Evolutionary conservation across 2,329 filamentous ascomycete genomes (phyloP).

Genomic region (Onygena corvina): DNA sequence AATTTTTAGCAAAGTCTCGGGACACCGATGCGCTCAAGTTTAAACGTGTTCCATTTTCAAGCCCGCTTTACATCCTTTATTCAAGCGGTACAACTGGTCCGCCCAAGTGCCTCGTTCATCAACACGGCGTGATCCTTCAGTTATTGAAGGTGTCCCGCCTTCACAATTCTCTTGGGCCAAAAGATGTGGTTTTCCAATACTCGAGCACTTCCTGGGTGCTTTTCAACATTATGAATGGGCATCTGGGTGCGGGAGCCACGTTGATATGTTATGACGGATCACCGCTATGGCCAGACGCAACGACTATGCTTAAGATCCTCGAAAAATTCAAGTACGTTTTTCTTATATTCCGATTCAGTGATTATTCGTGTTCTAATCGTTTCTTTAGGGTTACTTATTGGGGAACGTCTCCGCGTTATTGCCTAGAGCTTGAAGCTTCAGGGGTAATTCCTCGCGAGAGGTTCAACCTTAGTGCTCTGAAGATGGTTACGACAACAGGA

Average conservation of each 20-base stretch:
- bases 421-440: constrained; percentile 33
- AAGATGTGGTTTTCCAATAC: constrained; percentile 37
- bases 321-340: constrained; percentile 22
- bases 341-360: neutral
- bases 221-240: constrained; percentile 36
- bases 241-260: constrained; percentile 29
- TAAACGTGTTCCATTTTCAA: constrained; percentile 29
- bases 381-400: constrained; percentile 29
- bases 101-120: constrained; percentile 38
- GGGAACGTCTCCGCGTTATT: constrained; percentile 35
- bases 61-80: constrained; percentile 36
- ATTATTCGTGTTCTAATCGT: neutral
- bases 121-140: constrained; percentile 34
- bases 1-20: constrained; percentile 25
- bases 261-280: constrained; percentile 33
- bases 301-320: constrained; percentile 27
- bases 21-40: constrained; percentile 26
- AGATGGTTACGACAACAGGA: constrained; percentile 37
- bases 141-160: constrained; percentile 35
- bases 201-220: constrained; percentile 38
- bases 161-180: constrained; percentile 33
- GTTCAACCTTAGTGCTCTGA: constrained; percentile 30
- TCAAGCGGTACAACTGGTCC: constrained; percentile 34
- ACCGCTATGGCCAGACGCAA: constrained; percentile 31
- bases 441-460: constrained; percentile 25